Percentiles rank a stretch among this genome's conserved stretches.
phyloP scores from a whole-genome alignment of 805 yeast species.

The Wickerhamomyces subpelliculosus region DNA sequence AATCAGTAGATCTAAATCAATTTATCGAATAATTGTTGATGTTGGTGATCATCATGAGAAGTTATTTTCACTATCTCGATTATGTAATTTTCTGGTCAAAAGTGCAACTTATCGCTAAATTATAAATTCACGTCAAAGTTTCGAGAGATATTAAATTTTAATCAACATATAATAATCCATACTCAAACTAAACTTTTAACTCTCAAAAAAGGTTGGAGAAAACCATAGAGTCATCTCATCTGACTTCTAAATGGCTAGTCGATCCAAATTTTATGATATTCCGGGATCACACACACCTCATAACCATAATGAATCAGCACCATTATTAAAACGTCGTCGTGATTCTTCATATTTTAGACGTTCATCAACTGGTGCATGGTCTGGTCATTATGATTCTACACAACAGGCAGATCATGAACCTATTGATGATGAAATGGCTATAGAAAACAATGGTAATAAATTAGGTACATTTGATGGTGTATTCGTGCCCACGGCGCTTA shows the following conservation, averaged over 20 bases:
- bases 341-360: conserved; percentile 23
- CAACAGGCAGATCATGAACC: neutral
- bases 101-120: too few relatives aligned
- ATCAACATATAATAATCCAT: too few relatives aligned
- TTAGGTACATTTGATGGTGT: conserved; percentile 84
- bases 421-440: conserved; percentile 23
- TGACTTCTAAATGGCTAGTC: neutral
- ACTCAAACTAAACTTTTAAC: too few relatives aligned
- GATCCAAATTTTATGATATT: conserved; percentile 24
- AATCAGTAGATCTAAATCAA: too few relatives aligned
- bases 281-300: conserved; percentile 27
- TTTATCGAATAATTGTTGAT: too few relatives aligned
- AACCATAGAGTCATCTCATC: neutral
- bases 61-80: too few relatives aligned
- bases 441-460: conserved; percentile 36
- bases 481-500: conserved; percentile 86
- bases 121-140: too few relatives aligned
- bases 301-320: conserved; percentile 18
- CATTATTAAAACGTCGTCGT: conserved; percentile 18
- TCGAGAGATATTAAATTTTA: too few relatives aligned
- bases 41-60: too few relatives aligned
- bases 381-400: neutral
- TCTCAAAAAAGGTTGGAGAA: too few relatives aligned
- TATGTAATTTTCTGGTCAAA: too few relatives aligned
- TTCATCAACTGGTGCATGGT: conserved; percentile 2